Evolutionary conservation across 2,329 filamentous ascomycete species (phyloP).

Genomic region (Emydomyces testavorans): DNA sequence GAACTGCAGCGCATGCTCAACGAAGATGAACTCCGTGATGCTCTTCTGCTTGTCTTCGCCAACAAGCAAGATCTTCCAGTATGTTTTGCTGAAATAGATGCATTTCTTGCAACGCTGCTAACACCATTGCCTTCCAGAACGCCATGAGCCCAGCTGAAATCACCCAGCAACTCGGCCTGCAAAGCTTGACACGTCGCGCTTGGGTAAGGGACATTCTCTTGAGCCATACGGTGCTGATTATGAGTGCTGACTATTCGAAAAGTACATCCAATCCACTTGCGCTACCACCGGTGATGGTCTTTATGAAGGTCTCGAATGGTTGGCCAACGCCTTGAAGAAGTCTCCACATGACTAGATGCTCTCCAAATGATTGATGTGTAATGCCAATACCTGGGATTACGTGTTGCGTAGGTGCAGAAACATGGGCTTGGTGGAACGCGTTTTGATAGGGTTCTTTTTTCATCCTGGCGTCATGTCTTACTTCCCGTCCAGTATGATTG

Average conservation of each 20-base stretch:
- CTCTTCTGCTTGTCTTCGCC: slow-evolving; percentile 91
- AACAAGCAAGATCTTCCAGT: slow-evolving; percentile 99
- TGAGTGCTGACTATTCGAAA: slow-evolving; percentile 13
- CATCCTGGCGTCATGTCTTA: slow-evolving; percentile 13
- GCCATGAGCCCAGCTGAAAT: slow-evolving; percentile 99
- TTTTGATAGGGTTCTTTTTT: slow-evolving; percentile 13
- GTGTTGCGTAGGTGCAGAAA: slow-evolving; percentile 15
- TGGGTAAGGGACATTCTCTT: slow-evolving; percentile 64
- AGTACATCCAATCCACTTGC: slow-evolving; percentile 99
- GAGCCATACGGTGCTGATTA: slow-evolving; percentile 14
- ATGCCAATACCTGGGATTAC: slow-evolving; percentile 14
- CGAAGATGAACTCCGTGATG: slow-evolving; percentile 96
- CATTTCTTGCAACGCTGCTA: slow-evolving; percentile 9
- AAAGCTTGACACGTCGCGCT: slow-evolving; percentile 94
- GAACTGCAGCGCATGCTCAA: slow-evolving; percentile 98
- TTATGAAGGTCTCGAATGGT: slow-evolving; percentile 96
- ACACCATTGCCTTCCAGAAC: slow-evolving; percentile 49
- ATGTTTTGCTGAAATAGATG: slow-evolving; percentile 35
- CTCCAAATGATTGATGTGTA: slow-evolving; percentile 16
- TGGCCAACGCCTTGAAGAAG: slow-evolving; percentile 73
- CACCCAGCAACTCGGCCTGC: slow-evolving; percentile 98
- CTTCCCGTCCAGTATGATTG: slow-evolving; percentile 8
- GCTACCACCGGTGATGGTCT: slow-evolving; percentile 98
- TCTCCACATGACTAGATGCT: slow-evolving; percentile 38
- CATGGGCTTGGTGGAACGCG: slow-evolving; percentile 13